phyloP scores from a whole-genome alignment of 2,329 filamentous ascomycete species.

The Aspergillus sp. region DNA sequence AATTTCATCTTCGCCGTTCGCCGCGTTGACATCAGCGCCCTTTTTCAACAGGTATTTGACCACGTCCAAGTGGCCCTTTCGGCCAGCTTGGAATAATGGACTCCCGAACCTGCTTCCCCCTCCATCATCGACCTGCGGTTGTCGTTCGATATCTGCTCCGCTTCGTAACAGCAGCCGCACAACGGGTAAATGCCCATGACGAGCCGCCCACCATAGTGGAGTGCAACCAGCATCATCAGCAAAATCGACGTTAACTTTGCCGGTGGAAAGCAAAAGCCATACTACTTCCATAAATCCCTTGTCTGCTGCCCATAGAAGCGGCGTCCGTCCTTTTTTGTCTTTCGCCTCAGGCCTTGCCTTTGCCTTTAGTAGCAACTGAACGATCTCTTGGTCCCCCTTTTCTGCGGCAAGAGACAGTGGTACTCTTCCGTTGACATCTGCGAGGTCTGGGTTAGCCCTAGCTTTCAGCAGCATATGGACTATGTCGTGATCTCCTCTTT shows the following conservation, averaged over 20 bases:
- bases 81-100: constrained; percentile 24
- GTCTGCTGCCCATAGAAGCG: constrained; percentile 19
- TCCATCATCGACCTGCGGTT: constrained; percentile 7
- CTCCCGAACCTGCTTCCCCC: constrained; percentile 13
- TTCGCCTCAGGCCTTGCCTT: constrained; percentile 13
- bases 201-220: constrained; percentile 24
- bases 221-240: constrained; percentile 19
- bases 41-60: constrained; percentile 28
- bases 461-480: constrained; percentile 21
- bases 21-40: constrained; percentile 22
- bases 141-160: constrained; percentile 18
- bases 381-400: constrained; percentile 20
- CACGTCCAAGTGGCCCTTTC: constrained; percentile 23
- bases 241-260: constrained; percentile 19
- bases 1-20: constrained; percentile 17
- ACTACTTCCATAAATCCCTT: constrained; percentile 25
- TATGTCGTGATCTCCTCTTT: constrained; percentile 22
- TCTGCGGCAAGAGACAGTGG: constrained; percentile 16
- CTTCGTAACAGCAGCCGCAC: constrained; percentile 21
- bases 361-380: constrained; percentile 20
- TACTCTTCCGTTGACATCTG: constrained; percentile 15
- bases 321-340: constrained; percentile 14
- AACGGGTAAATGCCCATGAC: constrained; percentile 20
- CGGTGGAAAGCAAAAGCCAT: constrained; percentile 24
- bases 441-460: constrained; percentile 12